Percentiles rank a stretch among this genome's conserved stretches.
These are phyloP conservation scores for Xylaria nigripes DNA, from an alignment of 495 filamentous ascomycete species.

Conservation along the genomic window DNA sequence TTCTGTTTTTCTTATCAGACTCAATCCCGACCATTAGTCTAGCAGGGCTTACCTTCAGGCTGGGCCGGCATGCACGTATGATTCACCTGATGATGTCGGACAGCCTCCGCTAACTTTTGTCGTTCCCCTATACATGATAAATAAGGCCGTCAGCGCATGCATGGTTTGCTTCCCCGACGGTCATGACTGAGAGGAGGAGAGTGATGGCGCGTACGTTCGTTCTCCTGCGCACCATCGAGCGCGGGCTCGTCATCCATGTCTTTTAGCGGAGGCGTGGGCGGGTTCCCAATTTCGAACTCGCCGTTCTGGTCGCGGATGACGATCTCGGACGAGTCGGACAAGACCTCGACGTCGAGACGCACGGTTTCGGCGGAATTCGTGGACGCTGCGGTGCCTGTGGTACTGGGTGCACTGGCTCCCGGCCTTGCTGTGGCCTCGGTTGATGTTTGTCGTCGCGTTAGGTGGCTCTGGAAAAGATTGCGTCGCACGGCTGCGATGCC, in stretches of 20 bases:
- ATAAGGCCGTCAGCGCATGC: neutral
- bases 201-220: constrained; percentile 24
- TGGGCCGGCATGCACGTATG: constrained; percentile 57
- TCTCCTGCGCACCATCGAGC: constrained; percentile 39
- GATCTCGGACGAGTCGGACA: constrained; percentile 53
- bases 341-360: constrained; percentile 25
- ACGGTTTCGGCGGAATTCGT: constrained; percentile 24
- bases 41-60: constrained; percentile 50
- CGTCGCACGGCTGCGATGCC: constrained; percentile 45
- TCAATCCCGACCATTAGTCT: neutral
- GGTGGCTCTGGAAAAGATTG: constrained; percentile 66
- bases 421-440: neutral
- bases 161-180: neutral
- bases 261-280: constrained; percentile 45
- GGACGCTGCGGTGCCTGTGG: constrained; percentile 12
- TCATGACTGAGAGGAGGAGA: neutral
- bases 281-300: constrained; percentile 63
- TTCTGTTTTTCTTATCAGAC: constrained; percentile 39
- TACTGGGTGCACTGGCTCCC: neutral
- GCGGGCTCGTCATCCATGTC: constrained; percentile 42
- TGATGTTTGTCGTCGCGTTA: constrained; percentile 58
- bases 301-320: constrained; percentile 70
- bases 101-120: constrained; percentile 43
- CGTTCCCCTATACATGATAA: constrained; percentile 35
- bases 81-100: constrained; percentile 51